Percentiles rank a stretch among this genome's conserved stretches.
phyloP scores from a whole-genome alignment of 2,329 filamentous ascomycete genomes.

The Mycosphaerella arachidis region DNA sequence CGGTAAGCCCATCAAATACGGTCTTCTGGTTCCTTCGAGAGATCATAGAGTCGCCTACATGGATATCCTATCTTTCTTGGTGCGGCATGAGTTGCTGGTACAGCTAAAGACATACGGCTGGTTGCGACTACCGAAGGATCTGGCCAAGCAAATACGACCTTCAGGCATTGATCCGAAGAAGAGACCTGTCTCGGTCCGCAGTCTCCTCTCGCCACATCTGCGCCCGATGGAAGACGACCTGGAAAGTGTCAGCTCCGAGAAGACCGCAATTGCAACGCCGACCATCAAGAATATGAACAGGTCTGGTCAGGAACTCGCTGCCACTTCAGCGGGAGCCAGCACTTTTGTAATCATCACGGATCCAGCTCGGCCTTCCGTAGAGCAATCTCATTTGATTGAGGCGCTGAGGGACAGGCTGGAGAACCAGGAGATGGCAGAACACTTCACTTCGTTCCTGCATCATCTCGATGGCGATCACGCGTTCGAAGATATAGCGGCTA shows the following conservation, averaged over 20 bases:
- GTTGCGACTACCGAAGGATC: conserved; percentile 62
- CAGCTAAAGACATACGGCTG: conserved; percentile 89
- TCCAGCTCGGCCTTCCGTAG: conserved; percentile 15
- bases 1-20: conserved; percentile 74
- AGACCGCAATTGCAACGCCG: conserved; percentile 20
- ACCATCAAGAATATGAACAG: conserved; percentile 5
- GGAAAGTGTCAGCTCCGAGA: conserved; percentile 25
- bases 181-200: conserved; percentile 12
- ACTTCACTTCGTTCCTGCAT: conserved; percentile 70
- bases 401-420: conserved; percentile 10
- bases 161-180: conserved; percentile 2
- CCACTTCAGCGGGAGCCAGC: not conserved
- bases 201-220: conserved; percentile 24
- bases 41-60: conserved; percentile 85
- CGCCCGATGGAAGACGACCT: conserved; percentile 25
- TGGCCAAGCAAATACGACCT: conserved; percentile 38
- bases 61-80: conserved; percentile 86
- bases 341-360: conserved; percentile 18
- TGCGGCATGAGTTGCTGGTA: conserved; percentile 89
- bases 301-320: not conserved
- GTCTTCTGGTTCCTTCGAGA: conserved; percentile 77
- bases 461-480: conserved; percentile 85
- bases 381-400: conserved; percentile 15
- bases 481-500: conserved; percentile 79
- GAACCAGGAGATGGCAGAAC: conserved; percentile 56